Base-by-base conservation (phyloP, 768 basidiomycete genomes). In the Megacollybia marginata region DNA sequence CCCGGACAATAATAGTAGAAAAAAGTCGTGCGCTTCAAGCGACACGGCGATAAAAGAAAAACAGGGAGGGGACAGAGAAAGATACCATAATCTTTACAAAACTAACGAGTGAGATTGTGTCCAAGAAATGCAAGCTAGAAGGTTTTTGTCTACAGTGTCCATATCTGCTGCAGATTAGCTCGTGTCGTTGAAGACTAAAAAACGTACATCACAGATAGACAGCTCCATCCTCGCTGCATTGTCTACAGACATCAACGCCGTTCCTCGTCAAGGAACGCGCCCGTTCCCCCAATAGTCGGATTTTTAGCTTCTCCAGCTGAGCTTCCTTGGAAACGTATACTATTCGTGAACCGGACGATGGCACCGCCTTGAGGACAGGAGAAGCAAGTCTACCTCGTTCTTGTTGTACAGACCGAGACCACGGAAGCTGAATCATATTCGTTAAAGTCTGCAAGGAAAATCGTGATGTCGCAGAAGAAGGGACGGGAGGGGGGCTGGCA, bases 301-400 rank as follows among this genome's bases (percentile, higher is more conserved):
- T 58, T 61, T 71, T 73, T 57, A 90, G 65, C 65, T 76, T 80
- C 60, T 78, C 76, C 56, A 90, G 62, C 62, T 91, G 88, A 54
- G 69, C 75, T 57, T 82, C 75, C 60, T 76, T 83, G 23, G 81
- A 73, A 44, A 86, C 81, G 59, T 71, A 86, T 51, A 50, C 66
- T 65, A 32, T 47, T 16, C 13, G 44, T 28, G 55, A 38, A 38
- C 33, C 36, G 16, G 38, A 15, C 35, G 46, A 23, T 32, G n/a
- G 16, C 28, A 33, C 44, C 45, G 45, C 20, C 44, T 35, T 47
- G 34, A 33, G 20, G 20, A 28, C 18, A 33, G n/a, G 19, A 36
- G 42, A 54, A 70, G 23, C 4, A 28, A 28, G 23, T 6, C 23
- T 6, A 6, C 6, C 23, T 28, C 23, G 23, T 28, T 28, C 23